Base-by-base conservation (phyloP, 1,284 basidiomycete species). In the Ustilago trichophora region DNA sequence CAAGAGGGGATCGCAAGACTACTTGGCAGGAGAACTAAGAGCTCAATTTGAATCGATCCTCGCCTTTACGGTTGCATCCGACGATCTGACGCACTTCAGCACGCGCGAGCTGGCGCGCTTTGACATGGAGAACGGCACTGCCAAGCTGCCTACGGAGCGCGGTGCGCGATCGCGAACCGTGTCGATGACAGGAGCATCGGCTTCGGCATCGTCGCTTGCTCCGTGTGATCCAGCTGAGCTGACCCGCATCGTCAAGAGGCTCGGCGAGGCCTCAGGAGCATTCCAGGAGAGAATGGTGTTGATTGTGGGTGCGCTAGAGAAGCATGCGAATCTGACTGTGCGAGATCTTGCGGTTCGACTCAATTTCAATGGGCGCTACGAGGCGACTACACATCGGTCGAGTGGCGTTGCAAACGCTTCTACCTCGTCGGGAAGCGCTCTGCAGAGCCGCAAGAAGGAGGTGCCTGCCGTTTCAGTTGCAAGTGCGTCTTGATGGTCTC, bases 311-410 rank as follows among this genome's bases (percentile, higher is more conserved):
- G 58, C 58, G 44, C 63, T 81, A 15, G 76, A 78, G 45, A 74
- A 74, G 62, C 79, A 81, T 26, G 52, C 76, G 24, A 81, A 80
- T 33, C 59, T 81, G 47, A 68, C 73, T 2, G 74, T 75, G 9
- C 72, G 72, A 11, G 74, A 75, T 44, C 44, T 75, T 9, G 71
- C 67, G 18, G 65, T 72, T 19, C 42, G 69, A 3, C 70, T 76
- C 59, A 76, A 78, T 62, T 78, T 77, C 63, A 78, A 78, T 47
- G 64, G 65, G 7, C 72, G 66, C 29, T 77, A 78, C 38, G 66
- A 72, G 32, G 40, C 37, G 27, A 31, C 36, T 8, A 24, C 49
- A 15, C 60, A 57, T 43, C 60, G 60, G 4, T 40, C 60, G 16
- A 47, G 44, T 38, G 31, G 27, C 12, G 34, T 34, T 3, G 32